phyloP scores from a whole-genome alignment of 2,329 filamentous ascomycete species.

The Hypoxylon sp. region DNA sequence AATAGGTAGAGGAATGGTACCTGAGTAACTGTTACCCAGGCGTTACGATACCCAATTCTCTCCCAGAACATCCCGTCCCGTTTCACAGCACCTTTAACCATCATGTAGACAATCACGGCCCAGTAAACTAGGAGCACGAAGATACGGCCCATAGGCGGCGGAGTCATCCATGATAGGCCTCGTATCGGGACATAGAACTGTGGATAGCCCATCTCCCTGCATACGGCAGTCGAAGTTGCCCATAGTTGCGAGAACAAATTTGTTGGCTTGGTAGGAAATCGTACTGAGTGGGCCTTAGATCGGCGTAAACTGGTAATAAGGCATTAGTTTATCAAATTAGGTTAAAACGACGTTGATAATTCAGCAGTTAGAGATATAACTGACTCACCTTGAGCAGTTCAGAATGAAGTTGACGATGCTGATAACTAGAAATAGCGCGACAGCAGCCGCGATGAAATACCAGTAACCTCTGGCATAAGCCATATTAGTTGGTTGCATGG shows the following conservation, averaged over 20 bases:
- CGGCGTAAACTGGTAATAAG: slow-evolving; percentile 61
- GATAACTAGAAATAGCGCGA: slow-evolving; percentile 60
- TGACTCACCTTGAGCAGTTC: slow-evolving; percentile 60
- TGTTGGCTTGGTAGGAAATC: slow-evolving; percentile 68
- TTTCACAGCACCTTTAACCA: slow-evolving; percentile 64
- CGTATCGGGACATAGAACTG: slow-evolving; percentile 65
- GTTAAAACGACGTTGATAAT: not conserved
- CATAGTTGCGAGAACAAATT: slow-evolving; percentile 65
- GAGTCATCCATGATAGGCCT: slow-evolving; percentile 69
- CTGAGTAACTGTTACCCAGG: slow-evolving; percentile 76
- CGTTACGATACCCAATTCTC: slow-evolving; percentile 76
- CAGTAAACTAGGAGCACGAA: slow-evolving; percentile 70
- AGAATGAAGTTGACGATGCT: slow-evolving; percentile 63
- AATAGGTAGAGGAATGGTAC: slow-evolving; percentile 76
- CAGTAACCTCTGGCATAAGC: slow-evolving; percentile 70
- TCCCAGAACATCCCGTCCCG: slow-evolving; percentile 73
- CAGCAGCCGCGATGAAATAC: slow-evolving; percentile 69
- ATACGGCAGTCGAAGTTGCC: slow-evolving; percentile 72
- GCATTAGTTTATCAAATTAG: slow-evolving; percentile 6
- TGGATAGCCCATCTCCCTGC: slow-evolving; percentile 70
- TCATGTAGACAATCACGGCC: slow-evolving; percentile 72
- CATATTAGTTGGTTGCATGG: slow-evolving; percentile 62
- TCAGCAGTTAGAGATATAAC: not conserved
- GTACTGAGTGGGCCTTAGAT: slow-evolving; percentile 60
- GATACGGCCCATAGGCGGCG: slow-evolving; percentile 70